A percentile compares a stretch with the other conserved stretches of the same genome.
Evolutionary conservation across 2,329 filamentous ascomycete genomes (phyloP).

Genomic region (Beauveria scarabaeidicola): DNA sequence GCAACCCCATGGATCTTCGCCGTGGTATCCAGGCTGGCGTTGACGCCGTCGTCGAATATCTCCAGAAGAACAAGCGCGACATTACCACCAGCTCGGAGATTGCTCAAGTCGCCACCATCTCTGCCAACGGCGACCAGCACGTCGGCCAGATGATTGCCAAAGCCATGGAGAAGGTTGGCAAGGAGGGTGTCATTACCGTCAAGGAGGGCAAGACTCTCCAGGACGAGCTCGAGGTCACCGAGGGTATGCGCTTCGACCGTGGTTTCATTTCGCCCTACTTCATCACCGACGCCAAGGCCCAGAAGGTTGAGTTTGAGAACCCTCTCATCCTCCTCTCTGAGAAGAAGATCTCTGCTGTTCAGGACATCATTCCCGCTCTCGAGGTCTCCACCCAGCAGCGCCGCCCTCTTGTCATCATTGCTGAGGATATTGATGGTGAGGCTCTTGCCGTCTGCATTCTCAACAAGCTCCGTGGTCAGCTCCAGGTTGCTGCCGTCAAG

Average conservation of each 20-base stretch:
- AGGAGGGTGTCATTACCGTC: conserved; percentile 99
- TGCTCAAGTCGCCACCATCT: conserved; percentile 96
- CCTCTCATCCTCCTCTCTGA: conserved; percentile 95
- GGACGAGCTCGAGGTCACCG: conserved; percentile 96
- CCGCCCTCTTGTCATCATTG: conserved; percentile 94
- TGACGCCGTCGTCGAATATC: conserved; percentile 85
- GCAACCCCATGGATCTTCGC: conserved; percentile 99
- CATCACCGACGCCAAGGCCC: conserved; percentile 97
- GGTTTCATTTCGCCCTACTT: conserved; percentile 99
- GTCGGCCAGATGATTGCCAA: conserved; percentile 93
- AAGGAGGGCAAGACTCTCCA: conserved; percentile 99
- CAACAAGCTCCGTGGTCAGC: conserved; percentile 99
- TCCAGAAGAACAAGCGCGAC: conserved; percentile 93
- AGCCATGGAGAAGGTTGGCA: conserved; percentile 99
- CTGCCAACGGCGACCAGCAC: conserved; percentile 91
- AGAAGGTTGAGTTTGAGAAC: conserved; percentile 99
- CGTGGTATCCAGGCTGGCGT: conserved; percentile 96
- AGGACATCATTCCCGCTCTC: conserved; percentile 96
- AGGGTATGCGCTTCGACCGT: conserved; percentile 99
- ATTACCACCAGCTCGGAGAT: conserved; percentile 97
- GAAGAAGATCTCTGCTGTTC: conserved; percentile 99
- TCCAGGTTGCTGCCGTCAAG: conserved; percentile 98
- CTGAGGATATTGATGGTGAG: conserved; percentile 98
- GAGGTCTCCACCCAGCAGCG: conserved; percentile 94
- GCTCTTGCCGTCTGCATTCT: conserved; percentile 97